Percentiles rank a stretch among this genome's conserved stretches.
These are phyloP conservation scores for Silene conica DNA, from an alignment of 148 eudicot genomes.

Conservation along the genomic window DNA sequence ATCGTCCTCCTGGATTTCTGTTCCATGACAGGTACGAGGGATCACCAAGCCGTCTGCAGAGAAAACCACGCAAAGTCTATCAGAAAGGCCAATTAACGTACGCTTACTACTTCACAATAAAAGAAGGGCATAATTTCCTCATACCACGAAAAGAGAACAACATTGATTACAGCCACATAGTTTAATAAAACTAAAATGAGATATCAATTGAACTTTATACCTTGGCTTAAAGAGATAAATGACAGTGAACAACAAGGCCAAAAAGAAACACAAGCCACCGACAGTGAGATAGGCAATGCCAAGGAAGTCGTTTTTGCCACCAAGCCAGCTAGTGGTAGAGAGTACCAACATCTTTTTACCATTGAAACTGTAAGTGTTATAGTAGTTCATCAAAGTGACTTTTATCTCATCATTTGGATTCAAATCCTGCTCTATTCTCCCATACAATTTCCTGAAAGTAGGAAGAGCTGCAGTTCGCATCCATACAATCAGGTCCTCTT, in stretches of 20 bases:
- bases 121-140: background rate
- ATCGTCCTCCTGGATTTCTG: constrained; percentile 62
- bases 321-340: constrained; percentile 94
- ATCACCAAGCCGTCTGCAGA: constrained; percentile 66
- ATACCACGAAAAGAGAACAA: no score
- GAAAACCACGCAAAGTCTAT: background rate
- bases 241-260: constrained; percentile 70
- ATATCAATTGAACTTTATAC: constrained; percentile 24
- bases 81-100: no score
- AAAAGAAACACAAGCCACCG: constrained; percentile 78
- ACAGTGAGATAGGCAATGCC: constrained; percentile 95
- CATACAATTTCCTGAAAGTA: constrained; percentile 86
- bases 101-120: no score
- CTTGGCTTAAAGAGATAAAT: constrained; percentile 88
- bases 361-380: constrained; percentile 84
- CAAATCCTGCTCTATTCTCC: constrained; percentile 72
- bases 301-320: constrained; percentile 90
- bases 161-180: background rate
- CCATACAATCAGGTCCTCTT: constrained; percentile 96
- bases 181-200: background rate
- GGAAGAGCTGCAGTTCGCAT: constrained; percentile 99
- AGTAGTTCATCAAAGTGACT: constrained; percentile 56
- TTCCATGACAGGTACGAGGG: constrained; percentile 69
- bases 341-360: constrained; percentile 95
- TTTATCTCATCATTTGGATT: constrained; percentile 37